Percentiles rank a stretch among this genome's conserved stretches.
Evolutionary conservation across 331 rosid species (phyloP).

Genomic region (Dryas integrifolia): DNA sequence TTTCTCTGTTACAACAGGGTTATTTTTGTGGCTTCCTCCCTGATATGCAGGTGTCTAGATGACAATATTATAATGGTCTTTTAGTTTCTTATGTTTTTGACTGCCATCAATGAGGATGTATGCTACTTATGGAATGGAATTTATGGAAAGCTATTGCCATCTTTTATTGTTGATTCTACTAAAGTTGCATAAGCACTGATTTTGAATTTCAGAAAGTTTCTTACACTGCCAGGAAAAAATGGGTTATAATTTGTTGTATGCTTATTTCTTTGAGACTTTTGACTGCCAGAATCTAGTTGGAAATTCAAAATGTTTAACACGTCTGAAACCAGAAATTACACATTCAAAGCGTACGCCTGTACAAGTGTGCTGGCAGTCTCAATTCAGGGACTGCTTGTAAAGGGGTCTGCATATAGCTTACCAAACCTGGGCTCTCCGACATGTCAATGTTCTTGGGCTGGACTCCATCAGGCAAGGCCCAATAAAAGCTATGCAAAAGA

Average conservation of each 20-base stretch:
- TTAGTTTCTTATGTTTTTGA: neutral
- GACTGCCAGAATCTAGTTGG: neutral
- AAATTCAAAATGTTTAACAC: neutral
- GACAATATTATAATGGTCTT: slow-evolving; percentile 5
- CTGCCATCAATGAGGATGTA: slow-evolving; percentile 16
- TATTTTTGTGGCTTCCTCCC: slow-evolving; percentile 31
- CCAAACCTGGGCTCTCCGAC: slow-evolving; percentile 73
- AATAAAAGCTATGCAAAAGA: slow-evolving; percentile 61
- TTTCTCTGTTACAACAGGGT: slow-evolving; percentile 24
- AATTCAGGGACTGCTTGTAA: slow-evolving; percentile 52
- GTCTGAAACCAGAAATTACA: neutral
- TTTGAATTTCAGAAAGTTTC: no score
- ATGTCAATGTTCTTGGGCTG: slow-evolving; percentile 59
- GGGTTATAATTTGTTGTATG: neutral
- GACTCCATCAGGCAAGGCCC: slow-evolving; percentile 51
- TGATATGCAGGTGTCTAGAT: slow-evolving; percentile 8
- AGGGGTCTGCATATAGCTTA: slow-evolving; percentile 67
- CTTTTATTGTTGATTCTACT: neutral
- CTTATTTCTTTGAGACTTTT: no score
- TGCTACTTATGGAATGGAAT: slow-evolving; percentile 1
- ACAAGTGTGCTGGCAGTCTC: slow-evolving; percentile 59
- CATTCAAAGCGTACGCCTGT: slow-evolving; percentile 42
- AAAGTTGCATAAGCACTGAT: neutral
- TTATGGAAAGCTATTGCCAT: neutral
- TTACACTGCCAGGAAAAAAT: neutral